Base-by-base conservation (phyloP, 805 yeast genomes). In the Zygotorulaspora sp. region DNA sequence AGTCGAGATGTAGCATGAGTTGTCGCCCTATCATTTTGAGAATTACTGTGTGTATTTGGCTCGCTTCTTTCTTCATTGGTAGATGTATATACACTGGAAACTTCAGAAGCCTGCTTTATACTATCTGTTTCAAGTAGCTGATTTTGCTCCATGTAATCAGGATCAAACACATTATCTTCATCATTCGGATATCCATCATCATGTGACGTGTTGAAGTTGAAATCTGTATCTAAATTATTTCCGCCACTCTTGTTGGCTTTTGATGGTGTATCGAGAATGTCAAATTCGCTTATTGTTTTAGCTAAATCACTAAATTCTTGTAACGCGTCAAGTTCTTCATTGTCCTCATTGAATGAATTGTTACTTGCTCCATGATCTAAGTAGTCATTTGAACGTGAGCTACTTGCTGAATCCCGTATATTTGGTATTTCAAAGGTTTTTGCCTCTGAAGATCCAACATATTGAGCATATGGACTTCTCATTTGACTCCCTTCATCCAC, bases 91-190 rank as follows among this genome's bases (percentile, higher is more conserved):
- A 25, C 36, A 7, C 31, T 21, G 15, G 44, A 33, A n/a, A 34
- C 32, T 14, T 43, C 47, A 20, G 34, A 22, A 2, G 36, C 44
- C 30, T 60, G 56, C 32, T 51, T 58, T 23, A 57, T 58, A 30
- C 58, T 59, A 42, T 61, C 64, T 48, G 32, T 43, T 35, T 44
- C 60, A 11, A 49, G 40, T 49, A 55, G 47, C 24, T 57, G 56
- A 19, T 50, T 48, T 31, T 58, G 55, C 38, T 55, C 63, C 36
- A 48, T 39, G 38, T 47, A 59, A 38, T 53, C 59, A 10, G 62
- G 58, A 35, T 56, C 59, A 38, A 56, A 56, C 4, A 58, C 58
- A 38, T 60, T 53, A 4, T 28, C 50, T 9, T 41, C 45, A 20
- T 35, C 40, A n/a, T 38, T 12, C n/a, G 14, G 21, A 21, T 23